Conservation (phyloP, 108 stramenopile genomes). For the Halocafeteria seosinensis region DNA sequence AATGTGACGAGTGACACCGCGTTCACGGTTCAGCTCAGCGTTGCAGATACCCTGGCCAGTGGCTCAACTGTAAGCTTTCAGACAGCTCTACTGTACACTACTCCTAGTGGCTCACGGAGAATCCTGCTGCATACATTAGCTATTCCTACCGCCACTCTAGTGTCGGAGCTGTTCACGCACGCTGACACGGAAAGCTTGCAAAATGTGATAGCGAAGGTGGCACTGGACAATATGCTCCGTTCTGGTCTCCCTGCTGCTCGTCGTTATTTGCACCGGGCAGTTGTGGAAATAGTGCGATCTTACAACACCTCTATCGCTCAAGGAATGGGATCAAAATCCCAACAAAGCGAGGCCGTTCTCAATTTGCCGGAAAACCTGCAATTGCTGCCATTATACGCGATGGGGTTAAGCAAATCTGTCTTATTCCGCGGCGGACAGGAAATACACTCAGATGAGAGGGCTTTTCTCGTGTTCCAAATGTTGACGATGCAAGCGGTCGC, state of each 20-base stretch:
- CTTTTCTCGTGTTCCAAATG: slow-evolving; percentile 52
- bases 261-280: neutral
- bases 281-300: neutral
- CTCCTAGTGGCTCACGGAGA: slow-evolving; percentile 72
- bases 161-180: slow-evolving; percentile 52
- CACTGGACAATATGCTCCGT: slow-evolving; percentile 7
- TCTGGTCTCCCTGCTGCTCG: neutral
- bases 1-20: slow-evolving; percentile 74
- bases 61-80: slow-evolving; percentile 67
- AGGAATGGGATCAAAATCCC: slow-evolving; percentile 3
- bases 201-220: neutral
- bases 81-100: slow-evolving; percentile 86
- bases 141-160: slow-evolving; percentile 52
- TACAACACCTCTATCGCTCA: slow-evolving; percentile 41
- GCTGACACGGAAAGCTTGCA: slow-evolving; percentile 59
- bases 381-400: slow-evolving; percentile 77
- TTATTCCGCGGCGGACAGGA: slow-evolving; percentile 86
- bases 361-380: slow-evolving; percentile 51
- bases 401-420: slow-evolving; percentile 83
- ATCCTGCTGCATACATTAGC: slow-evolving; percentile 91
- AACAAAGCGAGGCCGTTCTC: no score
- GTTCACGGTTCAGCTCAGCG: slow-evolving; percentile 73
- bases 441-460: slow-evolving; percentile 79
- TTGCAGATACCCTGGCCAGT: slow-evolving; percentile 66
- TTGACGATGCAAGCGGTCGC: slow-evolving; percentile 58